phyloP scores from a whole-genome alignment of 257 asterid species.

The Plantago major region DNA sequence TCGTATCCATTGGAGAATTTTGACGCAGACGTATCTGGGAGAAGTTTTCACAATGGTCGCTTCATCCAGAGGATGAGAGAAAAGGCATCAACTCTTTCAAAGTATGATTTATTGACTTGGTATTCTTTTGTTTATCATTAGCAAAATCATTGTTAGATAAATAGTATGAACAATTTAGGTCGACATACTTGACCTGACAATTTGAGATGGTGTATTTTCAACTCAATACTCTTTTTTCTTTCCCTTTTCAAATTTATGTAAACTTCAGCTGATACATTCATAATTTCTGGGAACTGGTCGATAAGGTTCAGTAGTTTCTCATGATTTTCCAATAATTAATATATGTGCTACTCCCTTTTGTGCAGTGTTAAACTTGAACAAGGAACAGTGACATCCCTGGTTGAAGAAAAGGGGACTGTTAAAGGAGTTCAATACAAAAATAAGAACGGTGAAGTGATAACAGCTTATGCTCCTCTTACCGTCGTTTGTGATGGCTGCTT shows the following conservation, averaged over 20 bases:
- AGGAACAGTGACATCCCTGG: conserved; percentile 31
- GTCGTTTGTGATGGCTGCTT: conserved; percentile 41
- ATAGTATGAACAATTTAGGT: background rate
- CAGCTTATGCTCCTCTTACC: conserved; percentile 34
- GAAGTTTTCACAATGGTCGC: conserved; percentile 86
- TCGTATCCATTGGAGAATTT: conserved; percentile 71
- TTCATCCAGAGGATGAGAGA: conserved; percentile 74
- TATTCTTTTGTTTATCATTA: background rate
- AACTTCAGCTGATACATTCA: too few species aligned
- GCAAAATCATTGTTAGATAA: background rate
- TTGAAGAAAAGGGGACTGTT: conserved; percentile 30
- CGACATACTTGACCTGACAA: conserved; percentile 18
- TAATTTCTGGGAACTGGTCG: too few species aligned
- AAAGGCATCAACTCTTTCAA: conserved; percentile 63
- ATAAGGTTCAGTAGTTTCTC: background rate
- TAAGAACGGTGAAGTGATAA: conserved; percentile 22
- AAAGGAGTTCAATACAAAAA: conserved; percentile 33
- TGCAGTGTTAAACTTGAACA: conserved; percentile 32
- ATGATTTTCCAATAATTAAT: background rate
- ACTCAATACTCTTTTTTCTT: too few species aligned
- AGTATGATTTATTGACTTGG: conserved; percentile 31
- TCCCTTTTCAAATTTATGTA: too few species aligned
- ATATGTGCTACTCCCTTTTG: background rate
- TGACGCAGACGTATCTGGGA: conserved; percentile 57
- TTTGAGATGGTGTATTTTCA: too few species aligned